Percentiles rank a stretch among this genome's conserved stretches.
Conservation (phyloP, 2,329 filamentous ascomycete species). For the Penicillium sumatraense region DNA sequence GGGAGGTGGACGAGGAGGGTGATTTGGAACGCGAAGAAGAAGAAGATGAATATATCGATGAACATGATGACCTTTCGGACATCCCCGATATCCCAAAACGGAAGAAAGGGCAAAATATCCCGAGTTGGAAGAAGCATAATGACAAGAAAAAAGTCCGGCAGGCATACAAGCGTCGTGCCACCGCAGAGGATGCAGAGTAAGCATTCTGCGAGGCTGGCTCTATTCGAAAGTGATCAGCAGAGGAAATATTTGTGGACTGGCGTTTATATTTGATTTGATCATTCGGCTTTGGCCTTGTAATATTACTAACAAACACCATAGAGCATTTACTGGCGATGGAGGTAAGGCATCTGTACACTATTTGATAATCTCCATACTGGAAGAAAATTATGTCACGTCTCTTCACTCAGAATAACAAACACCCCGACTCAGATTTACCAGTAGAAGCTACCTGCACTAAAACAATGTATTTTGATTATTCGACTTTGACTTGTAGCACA, state of each 20-base stretch:
- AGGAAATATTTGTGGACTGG: constrained; percentile 10
- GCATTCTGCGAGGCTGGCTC: not conserved
- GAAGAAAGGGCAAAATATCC: constrained; percentile 41
- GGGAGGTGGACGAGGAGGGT: constrained; percentile 25
- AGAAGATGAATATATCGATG: constrained; percentile 28
- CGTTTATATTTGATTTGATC: constrained; percentile 10
- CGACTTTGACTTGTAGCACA: too few relatives aligned
- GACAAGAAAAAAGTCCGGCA: constrained; percentile 49
- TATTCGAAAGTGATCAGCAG: not conserved
- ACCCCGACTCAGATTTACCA: too few relatives aligned
- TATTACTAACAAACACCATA: constrained; percentile 14
- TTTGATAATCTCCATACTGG: constrained; percentile 18
- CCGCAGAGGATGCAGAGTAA: constrained; percentile 10
- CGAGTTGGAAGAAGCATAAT: constrained; percentile 50
- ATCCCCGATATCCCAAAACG: constrained; percentile 25
- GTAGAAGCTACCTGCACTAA: too few relatives aligned
- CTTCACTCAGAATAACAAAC: constrained; percentile 31
- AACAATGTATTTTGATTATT: too few relatives aligned
- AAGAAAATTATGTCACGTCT: constrained; percentile 28
- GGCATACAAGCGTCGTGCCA: constrained; percentile 42
- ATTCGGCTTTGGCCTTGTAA: constrained; percentile 15
- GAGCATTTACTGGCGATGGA: constrained; percentile 13
- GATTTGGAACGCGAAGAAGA: constrained; percentile 30
- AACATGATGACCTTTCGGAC: constrained; percentile 11
- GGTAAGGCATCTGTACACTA: constrained; percentile 22